Base-by-base conservation (phyloP, 2,329 filamentous ascomycete species). In the Pseudonectria foliicola region DNA sequence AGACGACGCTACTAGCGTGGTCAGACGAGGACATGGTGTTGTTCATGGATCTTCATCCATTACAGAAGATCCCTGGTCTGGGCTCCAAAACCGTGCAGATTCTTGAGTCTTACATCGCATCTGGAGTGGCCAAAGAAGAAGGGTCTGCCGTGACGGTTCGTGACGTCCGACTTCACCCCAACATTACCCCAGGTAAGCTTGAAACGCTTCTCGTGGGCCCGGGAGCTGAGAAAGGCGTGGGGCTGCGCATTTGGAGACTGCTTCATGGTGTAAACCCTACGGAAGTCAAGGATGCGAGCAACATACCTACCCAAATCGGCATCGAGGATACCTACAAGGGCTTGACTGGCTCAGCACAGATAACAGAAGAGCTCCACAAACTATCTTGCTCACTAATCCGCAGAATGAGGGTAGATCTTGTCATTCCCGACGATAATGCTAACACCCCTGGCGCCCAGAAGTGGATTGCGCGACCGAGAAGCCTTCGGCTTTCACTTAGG, bases 271-370 rank as follows among this genome's bases (percentile, higher is more conserved):
- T 87, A 18, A 90, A 96, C 56, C 64, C 78, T 34, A 70, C 73
- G 1, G 79, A 85, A 39, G 87, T 96, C 13, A 77, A 79, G 32
- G 70, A 79, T 43, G 82, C 79, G 2, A 76, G 75, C 46, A 74
- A 79, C 29, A 61, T 93, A 2, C 90, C 90, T 0, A 79, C 77
- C 2, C 89, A 95, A 59, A 93, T 96, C 55, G 92, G 86, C 57
- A 92, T 96, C 44, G 90, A 96, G 55, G 89, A 96, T 60, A 92
- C 87, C 12, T 96, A 94, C 56, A 72, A 76, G 15, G 77, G 79
- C 12, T 66, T 95, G 2, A 75, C 82, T 46, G 78, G 70, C 0
- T 55, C 82, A 33, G 59, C 75, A 1, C 71, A 80, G 39, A 77
- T 93, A 21, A 62, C 67, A 27, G 75, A 74, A 43, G 82, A 93